Evolutionary conservation across 2,329 filamentous ascomycete species (phyloP).

Genomic region (Curvularia sp.): DNA sequence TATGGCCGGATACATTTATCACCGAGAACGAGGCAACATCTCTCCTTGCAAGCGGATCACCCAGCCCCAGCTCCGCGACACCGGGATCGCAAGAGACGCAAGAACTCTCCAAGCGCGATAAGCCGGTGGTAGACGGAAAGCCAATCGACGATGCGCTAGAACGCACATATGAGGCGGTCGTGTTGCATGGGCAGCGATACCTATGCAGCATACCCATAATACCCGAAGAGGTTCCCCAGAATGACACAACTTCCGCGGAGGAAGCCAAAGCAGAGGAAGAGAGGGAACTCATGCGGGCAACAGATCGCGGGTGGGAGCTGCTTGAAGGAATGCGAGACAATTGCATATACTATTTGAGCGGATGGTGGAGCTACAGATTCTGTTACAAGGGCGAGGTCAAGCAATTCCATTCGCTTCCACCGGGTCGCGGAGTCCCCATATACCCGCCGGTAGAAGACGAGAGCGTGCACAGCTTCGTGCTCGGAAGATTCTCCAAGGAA

Average conservation of each 20-base stretch:
- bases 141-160: slow-evolving; percentile 36
- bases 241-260: slow-evolving; percentile 71
- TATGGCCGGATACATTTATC: slow-evolving; percentile 76
- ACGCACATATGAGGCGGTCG: slow-evolving; percentile 74
- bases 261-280: slow-evolving; percentile 76
- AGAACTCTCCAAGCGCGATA: slow-evolving; percentile 44
- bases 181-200: slow-evolving; percentile 72
- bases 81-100: slow-evolving; percentile 45
- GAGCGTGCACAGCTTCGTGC: slow-evolving; percentile 74
- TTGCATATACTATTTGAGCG: slow-evolving; percentile 83
- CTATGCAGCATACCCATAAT: slow-evolving; percentile 85
- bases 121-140: slow-evolving; percentile 23
- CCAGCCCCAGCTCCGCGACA: slow-evolving; percentile 36
- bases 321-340: slow-evolving; percentile 76
- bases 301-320: slow-evolving; percentile 79
- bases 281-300: slow-evolving; percentile 79
- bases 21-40: slow-evolving; percentile 72
- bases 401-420: slow-evolving; percentile 86
- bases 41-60: slow-evolving; percentile 56
- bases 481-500: slow-evolving; percentile 66
- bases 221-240: slow-evolving; percentile 58
- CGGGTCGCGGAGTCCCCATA: slow-evolving; percentile 68
- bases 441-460: slow-evolving; percentile 80
- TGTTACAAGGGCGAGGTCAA: slow-evolving; percentile 88
- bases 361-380: slow-evolving; percentile 97